phyloP scores from a whole-genome alignment of 768 basidiomycete species.

The Boletus barrowsii region DNA sequence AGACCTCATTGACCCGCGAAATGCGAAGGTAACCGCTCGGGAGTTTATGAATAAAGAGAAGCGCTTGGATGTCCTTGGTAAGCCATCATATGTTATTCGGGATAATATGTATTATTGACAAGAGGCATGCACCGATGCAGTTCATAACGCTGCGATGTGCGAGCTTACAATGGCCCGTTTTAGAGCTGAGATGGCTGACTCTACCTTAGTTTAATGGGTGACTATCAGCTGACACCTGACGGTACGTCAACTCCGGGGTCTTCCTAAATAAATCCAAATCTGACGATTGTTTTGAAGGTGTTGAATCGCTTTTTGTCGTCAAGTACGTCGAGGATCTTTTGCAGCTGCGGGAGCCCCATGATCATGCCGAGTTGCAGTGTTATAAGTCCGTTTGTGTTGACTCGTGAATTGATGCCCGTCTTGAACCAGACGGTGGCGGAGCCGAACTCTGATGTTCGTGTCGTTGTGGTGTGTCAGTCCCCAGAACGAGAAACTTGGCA shows the following conservation, averaged over 20 bases:
- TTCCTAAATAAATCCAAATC: background rate
- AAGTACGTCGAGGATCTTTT: slow-evolving; percentile 35
- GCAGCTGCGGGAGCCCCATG: background rate
- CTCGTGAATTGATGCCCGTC: slow-evolving; percentile 50
- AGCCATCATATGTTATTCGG: slow-evolving; percentile 1
- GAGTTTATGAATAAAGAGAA: slow-evolving; percentile 48
- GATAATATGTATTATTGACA: background rate
- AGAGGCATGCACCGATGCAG: slow-evolving; percentile 25
- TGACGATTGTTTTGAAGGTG: slow-evolving; percentile 27
- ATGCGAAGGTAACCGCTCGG: slow-evolving; percentile 47
- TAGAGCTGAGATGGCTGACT: slow-evolving; percentile 6
- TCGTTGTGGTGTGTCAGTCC: slow-evolving; percentile 47
- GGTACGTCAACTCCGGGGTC: slow-evolving; percentile 13
- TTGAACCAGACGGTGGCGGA: slow-evolving; percentile 47
- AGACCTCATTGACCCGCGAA: slow-evolving; percentile 47
- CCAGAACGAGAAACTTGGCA: background rate
- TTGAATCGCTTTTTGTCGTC: slow-evolving; percentile 38
- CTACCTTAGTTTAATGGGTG: slow-evolving; percentile 16
- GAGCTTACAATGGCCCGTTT: slow-evolving; percentile 4
- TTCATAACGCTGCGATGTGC: slow-evolving; percentile 57
- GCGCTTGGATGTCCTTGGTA: slow-evolving; percentile 55
- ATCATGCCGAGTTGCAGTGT: slow-evolving; percentile 30
- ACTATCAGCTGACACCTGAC: slow-evolving; percentile 24
- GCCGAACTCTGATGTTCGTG: slow-evolving; percentile 53
- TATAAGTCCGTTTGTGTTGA: slow-evolving; percentile 56